These are phyloP conservation scores for Glomus cerebriforme DNA, from an alignment of 192 early-diverging fungal species.

Conservation along the genomic window DNA sequence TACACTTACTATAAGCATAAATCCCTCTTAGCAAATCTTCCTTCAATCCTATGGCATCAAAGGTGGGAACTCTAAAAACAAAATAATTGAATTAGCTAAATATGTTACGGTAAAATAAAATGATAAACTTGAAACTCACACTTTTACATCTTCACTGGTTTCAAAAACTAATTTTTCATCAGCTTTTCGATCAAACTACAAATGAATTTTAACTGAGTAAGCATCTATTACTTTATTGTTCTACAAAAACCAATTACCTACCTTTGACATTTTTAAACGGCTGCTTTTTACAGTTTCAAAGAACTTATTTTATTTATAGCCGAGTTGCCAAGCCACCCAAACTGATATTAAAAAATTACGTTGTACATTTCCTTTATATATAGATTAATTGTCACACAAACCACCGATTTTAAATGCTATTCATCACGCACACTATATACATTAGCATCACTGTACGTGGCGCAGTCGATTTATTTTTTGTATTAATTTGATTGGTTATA, in stretches of 20 bases:
- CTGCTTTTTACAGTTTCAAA: background rate
- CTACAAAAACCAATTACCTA: background rate
- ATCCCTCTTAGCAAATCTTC: constrained; percentile 95
- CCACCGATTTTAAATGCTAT: too few relatives aligned
- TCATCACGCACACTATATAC: too few relatives aligned
- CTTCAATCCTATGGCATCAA: constrained; percentile 97
- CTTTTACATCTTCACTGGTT: constrained; percentile 85
- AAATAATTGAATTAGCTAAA: constrained; percentile 23
- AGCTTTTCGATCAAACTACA: constrained; percentile 38
- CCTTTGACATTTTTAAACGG: background rate
- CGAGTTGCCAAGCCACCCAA: too few relatives aligned
- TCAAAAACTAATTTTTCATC: constrained; percentile 72
- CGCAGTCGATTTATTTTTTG: too few relatives aligned
- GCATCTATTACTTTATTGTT: background rate
- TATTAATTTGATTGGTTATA: too few relatives aligned
- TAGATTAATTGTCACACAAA: too few relatives aligned
- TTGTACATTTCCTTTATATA: too few relatives aligned
- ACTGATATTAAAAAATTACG: too few relatives aligned
- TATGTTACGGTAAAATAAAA: background rate
- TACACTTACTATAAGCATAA: constrained; percentile 85
- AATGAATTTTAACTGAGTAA: background rate
- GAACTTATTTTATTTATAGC: too few relatives aligned
- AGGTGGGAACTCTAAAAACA: constrained; percentile 65
- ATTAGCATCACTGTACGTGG: too few relatives aligned
- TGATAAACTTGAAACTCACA: constrained; percentile 20